These are phyloP conservation scores for Grigorovia yakushimaensis DNA, from an alignment of 805 yeast species.

Conservation along the genomic window DNA sequence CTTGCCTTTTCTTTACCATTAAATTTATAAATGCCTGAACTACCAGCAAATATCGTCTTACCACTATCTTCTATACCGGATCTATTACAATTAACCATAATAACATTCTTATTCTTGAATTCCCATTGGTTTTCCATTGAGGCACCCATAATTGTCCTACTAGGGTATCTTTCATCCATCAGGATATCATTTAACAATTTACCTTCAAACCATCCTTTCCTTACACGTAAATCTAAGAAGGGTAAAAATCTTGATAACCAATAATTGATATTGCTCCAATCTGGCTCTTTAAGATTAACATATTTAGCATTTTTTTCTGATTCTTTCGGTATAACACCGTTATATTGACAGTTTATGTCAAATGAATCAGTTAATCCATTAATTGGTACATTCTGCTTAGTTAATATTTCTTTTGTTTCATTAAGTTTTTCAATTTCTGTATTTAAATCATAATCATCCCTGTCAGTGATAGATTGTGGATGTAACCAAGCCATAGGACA, in stretches of 20 bases:
- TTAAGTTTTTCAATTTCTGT: constrained; percentile 4
- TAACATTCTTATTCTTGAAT: constrained; percentile 22
- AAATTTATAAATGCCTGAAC: constrained; percentile 51
- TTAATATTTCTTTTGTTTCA: constrained; percentile 8
- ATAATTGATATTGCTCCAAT: constrained; percentile 46
- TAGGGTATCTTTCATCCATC: background rate
- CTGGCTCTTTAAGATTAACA: constrained; percentile 32
- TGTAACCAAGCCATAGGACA: constrained; percentile 87
- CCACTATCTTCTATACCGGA: constrained; percentile 61
- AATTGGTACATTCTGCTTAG: constrained; percentile 11
- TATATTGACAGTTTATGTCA: constrained; percentile 12
- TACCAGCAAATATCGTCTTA: constrained; percentile 48
- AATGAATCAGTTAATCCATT: constrained; percentile 21
- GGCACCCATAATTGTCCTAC: constrained; percentile 17
- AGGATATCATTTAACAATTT: background rate
- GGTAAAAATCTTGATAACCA: constrained; percentile 71
- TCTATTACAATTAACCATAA: constrained; percentile 56
- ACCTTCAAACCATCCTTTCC: constrained; percentile 14
- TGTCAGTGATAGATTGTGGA: constrained; percentile 33
- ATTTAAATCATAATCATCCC: constrained; percentile 9
- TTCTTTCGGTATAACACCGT: constrained; percentile 6
- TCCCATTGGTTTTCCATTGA: constrained; percentile 17
- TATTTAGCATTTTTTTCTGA: constrained; percentile 7
- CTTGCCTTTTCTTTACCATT: constrained; percentile 29
- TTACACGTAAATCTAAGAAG: constrained; percentile 33